phyloP scores from a whole-genome alignment of 805 yeast species.

The Monosporozyma unispora region DNA sequence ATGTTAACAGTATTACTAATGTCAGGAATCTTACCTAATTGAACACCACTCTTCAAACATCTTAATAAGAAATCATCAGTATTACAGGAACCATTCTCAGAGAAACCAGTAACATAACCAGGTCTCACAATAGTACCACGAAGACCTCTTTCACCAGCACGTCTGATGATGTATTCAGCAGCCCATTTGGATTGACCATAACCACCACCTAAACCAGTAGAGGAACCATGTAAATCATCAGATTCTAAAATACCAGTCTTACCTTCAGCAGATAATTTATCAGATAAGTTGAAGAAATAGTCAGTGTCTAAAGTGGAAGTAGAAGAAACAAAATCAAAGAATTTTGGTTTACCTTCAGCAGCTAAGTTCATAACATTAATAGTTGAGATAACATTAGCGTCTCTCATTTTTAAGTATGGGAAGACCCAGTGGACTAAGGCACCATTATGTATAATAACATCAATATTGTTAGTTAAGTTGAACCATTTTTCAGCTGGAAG shows the following conservation, averaged over 20 bases:
- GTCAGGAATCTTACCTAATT: constrained; percentile 77
- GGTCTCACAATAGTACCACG: constrained; percentile 89
- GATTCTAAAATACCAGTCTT: constrained; percentile 67
- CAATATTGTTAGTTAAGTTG: constrained; percentile 49
- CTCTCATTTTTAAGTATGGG: constrained; percentile 83
- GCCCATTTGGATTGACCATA: constrained; percentile 99
- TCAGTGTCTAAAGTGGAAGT: constrained; percentile 88
- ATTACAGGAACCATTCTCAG: constrained; percentile 78
- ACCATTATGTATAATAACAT: constrained; percentile 89
- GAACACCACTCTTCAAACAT: constrained; percentile 90
- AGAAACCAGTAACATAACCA: constrained; percentile 88
- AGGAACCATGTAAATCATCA: constrained; percentile 77
- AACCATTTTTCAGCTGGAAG: constrained; percentile 49
- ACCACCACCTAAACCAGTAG: constrained; percentile 77
- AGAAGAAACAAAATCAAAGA: constrained; percentile 86
- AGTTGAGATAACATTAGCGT: constrained; percentile 86
- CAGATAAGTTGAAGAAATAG: constrained; percentile 70
- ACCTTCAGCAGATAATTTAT: constrained; percentile 54
- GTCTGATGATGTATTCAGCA: constrained; percentile 80
- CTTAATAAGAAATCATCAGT: constrained; percentile 94
- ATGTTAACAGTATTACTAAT: constrained; percentile 83
- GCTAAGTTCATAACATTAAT: constrained; percentile 67
- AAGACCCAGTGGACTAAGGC: constrained; percentile 98
- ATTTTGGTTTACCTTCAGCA: constrained; percentile 68
- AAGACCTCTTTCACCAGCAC: constrained; percentile 82